Conservation (phyloP, 129 eudicot genomes). For the Artemisia argyi region DNA sequence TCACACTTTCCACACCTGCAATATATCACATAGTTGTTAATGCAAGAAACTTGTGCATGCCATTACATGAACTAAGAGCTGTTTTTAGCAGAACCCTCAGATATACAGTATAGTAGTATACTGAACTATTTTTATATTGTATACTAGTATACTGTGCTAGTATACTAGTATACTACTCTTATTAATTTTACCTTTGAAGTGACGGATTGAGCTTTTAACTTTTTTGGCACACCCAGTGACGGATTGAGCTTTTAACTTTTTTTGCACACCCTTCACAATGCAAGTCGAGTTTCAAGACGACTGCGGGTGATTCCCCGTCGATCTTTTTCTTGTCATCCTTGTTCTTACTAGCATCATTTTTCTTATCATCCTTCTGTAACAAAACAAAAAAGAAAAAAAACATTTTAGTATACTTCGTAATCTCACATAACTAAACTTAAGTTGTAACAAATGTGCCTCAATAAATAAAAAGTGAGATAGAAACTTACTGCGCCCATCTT, state of each 20-base stretch:
- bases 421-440: too few relatives aligned
- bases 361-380: slow-evolving; percentile 35
- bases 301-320: slow-evolving; percentile 31
- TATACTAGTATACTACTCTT: too few relatives aligned
- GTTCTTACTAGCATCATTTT: too few relatives aligned
- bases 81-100: too few relatives aligned
- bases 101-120: too few relatives aligned
- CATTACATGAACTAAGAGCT: too few relatives aligned
- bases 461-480: background rate
- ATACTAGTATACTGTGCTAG: too few relatives aligned
- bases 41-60: too few relatives aligned
- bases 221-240: slow-evolving; percentile 81
- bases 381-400: too few relatives aligned
- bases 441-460: too few relatives aligned
- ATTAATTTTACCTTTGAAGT: slow-evolving; percentile 47
- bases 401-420: too few relatives aligned
- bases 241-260: slow-evolving; percentile 54
- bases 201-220: slow-evolving; percentile 50
- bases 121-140: too few relatives aligned
- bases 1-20: slow-evolving; percentile 68
- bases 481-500: slow-evolving; percentile 55
- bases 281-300: slow-evolving; percentile 73
- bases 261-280: slow-evolving; percentile 92
- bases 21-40: background rate
- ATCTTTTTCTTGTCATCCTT: slow-evolving; percentile 36